Conservation (phyloP, 441 rosid species). For the Raphanus hybrid region DNA sequence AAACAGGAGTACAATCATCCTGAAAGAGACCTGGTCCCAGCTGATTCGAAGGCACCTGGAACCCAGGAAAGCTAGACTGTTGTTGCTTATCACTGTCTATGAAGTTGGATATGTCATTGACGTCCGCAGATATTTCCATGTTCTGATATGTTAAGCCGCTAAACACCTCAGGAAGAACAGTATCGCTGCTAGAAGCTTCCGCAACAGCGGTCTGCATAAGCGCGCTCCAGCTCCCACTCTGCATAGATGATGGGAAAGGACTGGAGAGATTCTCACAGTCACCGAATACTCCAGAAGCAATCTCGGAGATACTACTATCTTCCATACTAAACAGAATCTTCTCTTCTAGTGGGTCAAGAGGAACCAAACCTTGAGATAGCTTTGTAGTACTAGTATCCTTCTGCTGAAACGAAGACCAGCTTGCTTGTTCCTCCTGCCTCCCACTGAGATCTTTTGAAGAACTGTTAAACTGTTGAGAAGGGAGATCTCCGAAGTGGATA, state of each 20-base stretch:
- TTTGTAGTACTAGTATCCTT: slow-evolving; percentile 42
- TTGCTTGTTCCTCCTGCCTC: slow-evolving; percentile 46
- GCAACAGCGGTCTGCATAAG: slow-evolving; percentile 72
- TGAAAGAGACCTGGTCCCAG: slow-evolving; percentile 43
- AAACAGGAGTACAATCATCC: slow-evolving; percentile 45
- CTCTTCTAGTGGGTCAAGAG: slow-evolving; percentile 69
- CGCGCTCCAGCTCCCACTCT: slow-evolving; percentile 82
- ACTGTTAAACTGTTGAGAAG: slow-evolving; percentile 40
- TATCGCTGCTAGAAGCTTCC: slow-evolving; percentile 68
- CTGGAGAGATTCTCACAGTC: slow-evolving; percentile 41
- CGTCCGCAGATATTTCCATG: slow-evolving; percentile 49
- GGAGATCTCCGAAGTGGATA: slow-evolving; percentile 28
- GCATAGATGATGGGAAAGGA: slow-evolving; percentile 55
- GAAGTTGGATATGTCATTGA: slow-evolving; percentile 52
- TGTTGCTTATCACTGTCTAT: slow-evolving; percentile 54
- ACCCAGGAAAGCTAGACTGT: slow-evolving; percentile 53
- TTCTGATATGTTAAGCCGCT: slow-evolving; percentile 66
- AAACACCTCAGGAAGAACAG: slow-evolving; percentile 64
- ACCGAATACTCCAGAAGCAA: slow-evolving; percentile 48
- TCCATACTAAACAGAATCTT: slow-evolving; percentile 59
- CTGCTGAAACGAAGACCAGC: slow-evolving; percentile 49
- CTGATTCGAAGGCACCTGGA: slow-evolving; percentile 52
- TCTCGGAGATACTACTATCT: slow-evolving; percentile 47
- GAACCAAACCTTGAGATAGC: slow-evolving; percentile 46
- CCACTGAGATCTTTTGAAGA: slow-evolving; percentile 40